These are phyloP conservation scores for Russula compacta DNA, from an alignment of 768 basidiomycete species.

Conservation along the genomic window DNA sequence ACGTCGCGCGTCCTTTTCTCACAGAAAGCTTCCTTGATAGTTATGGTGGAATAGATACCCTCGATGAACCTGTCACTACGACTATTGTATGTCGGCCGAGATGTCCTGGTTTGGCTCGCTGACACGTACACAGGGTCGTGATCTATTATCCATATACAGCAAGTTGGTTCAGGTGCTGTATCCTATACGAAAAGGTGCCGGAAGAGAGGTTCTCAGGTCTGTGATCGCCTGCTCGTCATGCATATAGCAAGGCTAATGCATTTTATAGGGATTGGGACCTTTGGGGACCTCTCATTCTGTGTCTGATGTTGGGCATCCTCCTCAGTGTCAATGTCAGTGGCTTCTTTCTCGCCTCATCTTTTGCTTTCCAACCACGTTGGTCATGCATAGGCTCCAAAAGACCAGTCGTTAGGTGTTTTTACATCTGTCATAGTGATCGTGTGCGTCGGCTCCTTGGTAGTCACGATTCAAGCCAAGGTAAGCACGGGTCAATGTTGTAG, in stretches of 20 bases:
- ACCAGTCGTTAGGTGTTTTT: slow-evolving; percentile 82
- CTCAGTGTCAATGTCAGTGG: slow-evolving; percentile 69
- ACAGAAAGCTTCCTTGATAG: slow-evolving; percentile 29
- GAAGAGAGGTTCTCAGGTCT: slow-evolving; percentile 75
- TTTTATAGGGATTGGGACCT: slow-evolving; percentile 85
- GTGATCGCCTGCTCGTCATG: slow-evolving; percentile 15
- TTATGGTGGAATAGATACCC: slow-evolving; percentile 76
- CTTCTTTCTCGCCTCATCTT: background rate
- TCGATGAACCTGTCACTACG: slow-evolving; percentile 83
- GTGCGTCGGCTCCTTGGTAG: slow-evolving; percentile 79
- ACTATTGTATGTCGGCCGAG: slow-evolving; percentile 61
- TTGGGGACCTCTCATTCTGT: slow-evolving; percentile 89
- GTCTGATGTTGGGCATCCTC: slow-evolving; percentile 71
- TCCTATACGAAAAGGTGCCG: slow-evolving; percentile 57
- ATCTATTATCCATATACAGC: slow-evolving; percentile 81
- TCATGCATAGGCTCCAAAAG: slow-evolving; percentile 59
- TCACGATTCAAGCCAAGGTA: slow-evolving; percentile 95
- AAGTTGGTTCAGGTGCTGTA: slow-evolving; percentile 93
- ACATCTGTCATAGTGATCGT: slow-evolving; percentile 92
- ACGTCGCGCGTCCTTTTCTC: background rate
- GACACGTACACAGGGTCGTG: slow-evolving; percentile 55
- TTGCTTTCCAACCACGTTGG: background rate
- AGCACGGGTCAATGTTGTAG: slow-evolving; percentile 6
- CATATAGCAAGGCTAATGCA: background rate
- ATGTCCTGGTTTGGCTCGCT: slow-evolving; percentile 4